Conservation (phyloP, 73 alveolate species). For the Tetrahymena elliotti region DNA sequence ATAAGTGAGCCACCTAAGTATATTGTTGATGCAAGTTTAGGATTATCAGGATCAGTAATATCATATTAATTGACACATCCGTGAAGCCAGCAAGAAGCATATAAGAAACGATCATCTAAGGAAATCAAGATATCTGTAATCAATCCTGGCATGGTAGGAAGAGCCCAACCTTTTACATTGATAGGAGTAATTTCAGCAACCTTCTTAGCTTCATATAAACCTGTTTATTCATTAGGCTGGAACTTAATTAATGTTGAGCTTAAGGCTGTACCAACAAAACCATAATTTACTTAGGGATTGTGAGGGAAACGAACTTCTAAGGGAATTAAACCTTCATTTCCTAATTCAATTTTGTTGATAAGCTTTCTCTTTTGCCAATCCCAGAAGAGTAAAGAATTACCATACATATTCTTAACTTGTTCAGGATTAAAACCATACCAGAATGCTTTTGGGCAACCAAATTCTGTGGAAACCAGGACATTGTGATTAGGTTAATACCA, state of each 20-base stretch:
- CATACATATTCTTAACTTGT: conserved; percentile 11
- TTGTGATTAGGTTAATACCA: conserved; percentile 46
- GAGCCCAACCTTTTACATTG: conserved; percentile 32
- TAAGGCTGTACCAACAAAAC: background rate
- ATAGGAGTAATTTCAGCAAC: background rate
- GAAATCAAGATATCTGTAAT: conserved; percentile 19
- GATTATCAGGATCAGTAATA: conserved; percentile 5
- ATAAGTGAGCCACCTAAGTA: conserved; percentile 15
- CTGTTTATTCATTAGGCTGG: background rate
- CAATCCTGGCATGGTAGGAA: conserved; percentile 34
- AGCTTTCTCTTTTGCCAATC: conserved; percentile 20
- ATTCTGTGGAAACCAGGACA: conserved; percentile 31
- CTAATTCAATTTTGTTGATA: conserved; percentile 23
- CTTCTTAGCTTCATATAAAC: background rate
- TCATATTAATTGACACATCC: conserved; percentile 42
- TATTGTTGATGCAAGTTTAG: conserved; percentile 17
- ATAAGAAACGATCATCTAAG: conserved; percentile 18
- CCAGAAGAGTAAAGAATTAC: conserved; percentile 27
- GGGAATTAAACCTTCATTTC: conserved; percentile 22
- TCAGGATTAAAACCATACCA: conserved; percentile 42
- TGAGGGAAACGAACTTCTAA: conserved; percentile 40
- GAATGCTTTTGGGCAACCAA: conserved; percentile 22
- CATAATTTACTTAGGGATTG: conserved; percentile 15
- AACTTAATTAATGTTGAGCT: background rate
- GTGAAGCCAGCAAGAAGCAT: conserved; percentile 38